Conservation (phyloP, 805 yeast genomes). For the Dipodascopsis tothii region DNA sequence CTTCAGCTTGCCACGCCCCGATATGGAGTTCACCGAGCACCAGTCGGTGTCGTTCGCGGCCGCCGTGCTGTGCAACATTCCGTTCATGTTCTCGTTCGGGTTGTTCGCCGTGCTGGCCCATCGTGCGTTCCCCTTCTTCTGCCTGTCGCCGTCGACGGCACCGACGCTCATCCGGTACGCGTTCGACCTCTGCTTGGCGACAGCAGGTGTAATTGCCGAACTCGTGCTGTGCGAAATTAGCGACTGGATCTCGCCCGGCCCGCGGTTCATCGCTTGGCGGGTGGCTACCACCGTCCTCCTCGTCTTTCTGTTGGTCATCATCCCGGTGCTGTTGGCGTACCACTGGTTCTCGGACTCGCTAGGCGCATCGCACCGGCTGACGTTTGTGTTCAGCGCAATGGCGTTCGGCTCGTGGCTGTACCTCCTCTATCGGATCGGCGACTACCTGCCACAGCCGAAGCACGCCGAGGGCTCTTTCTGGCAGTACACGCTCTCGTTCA, state of each 20-base stretch:
- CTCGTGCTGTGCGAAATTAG: slow-evolving; percentile 36
- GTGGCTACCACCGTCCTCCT: slow-evolving; percentile 26
- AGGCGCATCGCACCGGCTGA: slow-evolving; percentile 10
- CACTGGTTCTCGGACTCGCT: slow-evolving; percentile 21
- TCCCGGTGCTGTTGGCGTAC: slow-evolving; percentile 28
- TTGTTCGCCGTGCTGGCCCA: slow-evolving; percentile 19
- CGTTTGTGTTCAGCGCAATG: slow-evolving; percentile 10
- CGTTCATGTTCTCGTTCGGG: slow-evolving; percentile 16
- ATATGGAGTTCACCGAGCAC: background rate
- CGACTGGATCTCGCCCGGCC: slow-evolving; percentile 26
- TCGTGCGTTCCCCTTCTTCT: slow-evolving; percentile 16
- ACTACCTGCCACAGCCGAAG: slow-evolving; percentile 26
- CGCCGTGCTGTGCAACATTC: slow-evolving; percentile 13
- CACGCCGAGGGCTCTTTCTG: slow-evolving; percentile 23
- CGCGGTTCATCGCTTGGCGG: slow-evolving; percentile 27
- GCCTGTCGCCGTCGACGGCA: slow-evolving; percentile 14
- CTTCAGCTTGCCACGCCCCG: too few species aligned
- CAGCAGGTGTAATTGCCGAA: slow-evolving; percentile 30
- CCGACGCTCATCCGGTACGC: slow-evolving; percentile 15
- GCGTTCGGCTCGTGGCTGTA: slow-evolving; percentile 26
- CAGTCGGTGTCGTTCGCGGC: slow-evolving; percentile 12
- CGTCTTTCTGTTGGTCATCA: slow-evolving; percentile 27
- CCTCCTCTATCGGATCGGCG: slow-evolving; percentile 27
- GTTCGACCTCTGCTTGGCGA: slow-evolving; percentile 19
- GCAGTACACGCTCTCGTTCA: slow-evolving; percentile 17